A percentile compares a stretch with the other conserved stretches of the same genome.
Conservation (phyloP, 2,329 filamentous ascomycete species). For the Apiospora malaysiana region DNA sequence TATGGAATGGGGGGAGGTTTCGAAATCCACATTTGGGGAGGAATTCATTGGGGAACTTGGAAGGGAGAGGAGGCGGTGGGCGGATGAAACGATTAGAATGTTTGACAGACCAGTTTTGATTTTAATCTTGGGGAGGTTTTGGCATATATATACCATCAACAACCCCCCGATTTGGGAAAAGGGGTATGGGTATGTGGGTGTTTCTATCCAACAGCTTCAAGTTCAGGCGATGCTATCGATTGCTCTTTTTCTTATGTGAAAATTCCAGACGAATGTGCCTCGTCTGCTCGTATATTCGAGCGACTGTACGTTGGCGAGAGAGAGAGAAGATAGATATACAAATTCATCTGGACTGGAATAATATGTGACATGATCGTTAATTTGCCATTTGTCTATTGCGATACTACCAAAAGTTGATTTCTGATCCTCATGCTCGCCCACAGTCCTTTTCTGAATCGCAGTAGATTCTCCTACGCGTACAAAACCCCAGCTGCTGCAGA, state of each 20-base stretch:
- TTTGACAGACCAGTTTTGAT: neutral
- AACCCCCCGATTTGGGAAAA: neutral
- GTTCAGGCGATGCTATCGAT: neutral
- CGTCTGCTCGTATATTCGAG: neutral
- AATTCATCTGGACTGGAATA: neutral
- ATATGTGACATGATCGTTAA: neutral
- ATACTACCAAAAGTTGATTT: neutral
- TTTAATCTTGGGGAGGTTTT: neutral
- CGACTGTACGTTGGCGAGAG: neutral
- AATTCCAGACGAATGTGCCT: neutral
- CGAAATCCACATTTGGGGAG: neutral
- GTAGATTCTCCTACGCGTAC: neutral
- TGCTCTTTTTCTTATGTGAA: constrained; percentile 12
- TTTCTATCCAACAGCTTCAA: neutral
- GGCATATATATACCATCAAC: neutral
- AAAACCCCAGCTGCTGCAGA: no score
- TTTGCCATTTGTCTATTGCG: neutral
- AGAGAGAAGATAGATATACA: neutral
- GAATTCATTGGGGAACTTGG: neutral
- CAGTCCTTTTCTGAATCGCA: neutral
- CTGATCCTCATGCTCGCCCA: neutral
- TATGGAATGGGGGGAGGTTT: neutral
- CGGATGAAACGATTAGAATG: constrained; percentile 1
- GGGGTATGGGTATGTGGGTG: neutral
- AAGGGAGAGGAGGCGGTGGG: neutral